These are phyloP conservation scores for Rubia yunnanensis DNA, from an alignment of 257 asterid species.

Conservation along the genomic window DNA sequence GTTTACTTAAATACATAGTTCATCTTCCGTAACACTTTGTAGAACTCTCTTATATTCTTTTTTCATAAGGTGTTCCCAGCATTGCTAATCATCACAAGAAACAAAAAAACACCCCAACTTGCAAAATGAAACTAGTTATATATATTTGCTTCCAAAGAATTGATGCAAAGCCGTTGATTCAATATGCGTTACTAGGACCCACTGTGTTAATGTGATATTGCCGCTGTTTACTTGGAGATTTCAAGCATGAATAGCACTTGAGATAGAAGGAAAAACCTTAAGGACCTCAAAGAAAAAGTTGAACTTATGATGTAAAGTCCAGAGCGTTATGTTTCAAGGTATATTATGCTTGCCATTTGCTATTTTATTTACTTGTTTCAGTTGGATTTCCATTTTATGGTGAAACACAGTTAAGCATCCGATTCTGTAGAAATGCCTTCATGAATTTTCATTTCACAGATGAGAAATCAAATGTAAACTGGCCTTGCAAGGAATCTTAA, in stretches of 20 bases:
- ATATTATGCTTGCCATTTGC: not conserved
- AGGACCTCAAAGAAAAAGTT: not conserved
- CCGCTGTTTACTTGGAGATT: not conserved
- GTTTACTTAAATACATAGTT: not conserved
- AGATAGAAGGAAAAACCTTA: not conserved
- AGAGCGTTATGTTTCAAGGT: not conserved
- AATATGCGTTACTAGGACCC: not conserved
- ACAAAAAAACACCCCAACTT: not conserved
- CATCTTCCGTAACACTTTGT: not conserved
- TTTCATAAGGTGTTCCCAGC: not conserved
- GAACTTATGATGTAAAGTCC: not conserved
- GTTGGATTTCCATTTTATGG: not conserved
- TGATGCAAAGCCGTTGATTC: not conserved
- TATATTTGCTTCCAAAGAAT: not conserved
- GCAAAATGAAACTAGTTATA: not conserved
- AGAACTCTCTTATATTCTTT: not conserved
- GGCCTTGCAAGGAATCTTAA: not conserved
- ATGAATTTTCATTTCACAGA: not conserved
- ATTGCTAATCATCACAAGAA: not conserved
- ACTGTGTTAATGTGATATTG: not conserved
- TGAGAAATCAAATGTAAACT: not conserved
- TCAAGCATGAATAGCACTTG: not conserved
- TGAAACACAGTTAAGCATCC: not conserved
- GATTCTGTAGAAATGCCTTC: not conserved
- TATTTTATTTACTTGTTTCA: not conserved